phyloP scores from a whole-genome alignment of 2,329 filamentous ascomycete genomes.

The Graphium sp. region DNA sequence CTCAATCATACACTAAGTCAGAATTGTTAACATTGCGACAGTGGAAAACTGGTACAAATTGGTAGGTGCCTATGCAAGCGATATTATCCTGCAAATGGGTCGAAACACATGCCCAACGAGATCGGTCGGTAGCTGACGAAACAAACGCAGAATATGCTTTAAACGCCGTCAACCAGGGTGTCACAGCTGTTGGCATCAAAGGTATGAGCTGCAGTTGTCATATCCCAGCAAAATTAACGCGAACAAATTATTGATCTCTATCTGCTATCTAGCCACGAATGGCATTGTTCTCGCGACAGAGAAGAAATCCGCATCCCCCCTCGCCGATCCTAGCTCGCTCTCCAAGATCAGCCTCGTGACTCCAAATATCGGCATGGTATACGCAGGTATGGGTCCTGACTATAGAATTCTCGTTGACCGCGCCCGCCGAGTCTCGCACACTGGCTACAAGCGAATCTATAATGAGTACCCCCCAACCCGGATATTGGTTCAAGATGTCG shows the following conservation, averaged over 20 bases:
- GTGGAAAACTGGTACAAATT: constrained; percentile 98
- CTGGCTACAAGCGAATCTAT: constrained; percentile 98
- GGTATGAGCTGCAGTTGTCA: constrained; percentile 31
- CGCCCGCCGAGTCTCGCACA: constrained; percentile 95
- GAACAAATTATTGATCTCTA: constrained; percentile 8
- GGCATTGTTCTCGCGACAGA: constrained; percentile 97
- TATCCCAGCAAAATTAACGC: background rate
- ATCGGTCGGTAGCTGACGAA: constrained; percentile 1
- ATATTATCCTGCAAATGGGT: no score
- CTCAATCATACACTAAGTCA: constrained; percentile 7
- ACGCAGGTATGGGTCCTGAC: constrained; percentile 97
- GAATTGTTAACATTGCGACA: constrained; percentile 31
- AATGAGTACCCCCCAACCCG: constrained; percentile 99
- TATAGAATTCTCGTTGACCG: constrained; percentile 96
- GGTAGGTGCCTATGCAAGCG: constrained; percentile 32
- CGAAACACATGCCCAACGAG: no score
- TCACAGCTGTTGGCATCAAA: constrained; percentile 97
- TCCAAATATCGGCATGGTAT: constrained; percentile 98
- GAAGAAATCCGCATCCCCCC: constrained; percentile 96
- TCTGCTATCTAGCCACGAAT: constrained; percentile 66
- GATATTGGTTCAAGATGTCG: constrained; percentile 97
- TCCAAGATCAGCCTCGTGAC: constrained; percentile 98
- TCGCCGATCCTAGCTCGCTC: constrained; percentile 86
- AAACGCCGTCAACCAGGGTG: constrained; percentile 97
- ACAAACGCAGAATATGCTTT: constrained; percentile 73